A percentile compares a stretch with the other conserved stretches of the same genome.
Conservation (phyloP, 2,329 filamentous ascomycete genomes). For the Fusarium sp. region DNA sequence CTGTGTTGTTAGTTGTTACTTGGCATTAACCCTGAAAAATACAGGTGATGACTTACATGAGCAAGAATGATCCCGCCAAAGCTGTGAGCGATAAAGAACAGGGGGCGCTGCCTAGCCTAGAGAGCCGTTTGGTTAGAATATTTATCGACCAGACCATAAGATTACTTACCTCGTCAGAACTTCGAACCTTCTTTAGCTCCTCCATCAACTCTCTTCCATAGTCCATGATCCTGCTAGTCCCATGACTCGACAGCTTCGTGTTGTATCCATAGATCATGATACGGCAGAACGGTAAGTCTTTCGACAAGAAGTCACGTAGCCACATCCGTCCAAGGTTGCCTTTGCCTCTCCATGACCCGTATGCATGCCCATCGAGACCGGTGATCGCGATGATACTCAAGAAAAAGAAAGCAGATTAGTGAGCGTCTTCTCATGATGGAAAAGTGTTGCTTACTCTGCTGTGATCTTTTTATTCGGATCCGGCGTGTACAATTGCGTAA, state of each 20-base stretch:
- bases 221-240: background rate
- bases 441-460: too few relatives aligned
- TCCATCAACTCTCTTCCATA: background rate
- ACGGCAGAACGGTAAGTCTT: background rate
- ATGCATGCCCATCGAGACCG: background rate
- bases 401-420: too few relatives aligned
- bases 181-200: background rate
- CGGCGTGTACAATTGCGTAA: too few relatives aligned
- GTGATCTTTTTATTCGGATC: too few relatives aligned
- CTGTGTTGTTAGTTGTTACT: too few relatives aligned
- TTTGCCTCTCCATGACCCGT: background rate
- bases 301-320: background rate
- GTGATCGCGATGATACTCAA: background rate
- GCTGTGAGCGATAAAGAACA: background rate
- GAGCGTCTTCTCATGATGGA: too few relatives aligned
- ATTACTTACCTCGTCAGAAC: background rate
- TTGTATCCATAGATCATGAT: slow-evolving; percentile 2
- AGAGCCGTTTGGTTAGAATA: too few relatives aligned
- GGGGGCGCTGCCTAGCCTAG: background rate
- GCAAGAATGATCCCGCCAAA: slow-evolving; percentile 6
- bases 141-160: too few relatives aligned
- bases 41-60: background rate
- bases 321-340: background rate
- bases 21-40: too few relatives aligned
- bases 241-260: background rate